These are phyloP conservation scores for Cryptosporidium meleagridis DNA, from an alignment of 169 alveolate genomes.

Conservation along the genomic window DNA sequence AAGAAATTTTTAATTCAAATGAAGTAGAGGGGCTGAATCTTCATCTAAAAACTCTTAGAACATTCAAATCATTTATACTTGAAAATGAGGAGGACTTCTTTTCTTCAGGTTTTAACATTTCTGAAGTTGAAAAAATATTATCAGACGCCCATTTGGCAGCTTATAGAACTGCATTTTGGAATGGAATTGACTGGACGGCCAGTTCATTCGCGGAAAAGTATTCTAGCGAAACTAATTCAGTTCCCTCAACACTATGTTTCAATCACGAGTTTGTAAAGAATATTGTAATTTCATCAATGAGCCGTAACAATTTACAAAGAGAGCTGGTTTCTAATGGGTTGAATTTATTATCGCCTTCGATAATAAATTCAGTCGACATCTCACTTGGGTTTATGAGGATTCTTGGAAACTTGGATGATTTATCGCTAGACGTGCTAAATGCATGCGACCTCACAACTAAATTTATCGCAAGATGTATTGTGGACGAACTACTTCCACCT, in stretches of 20 bases:
- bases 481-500: constrained; percentile 70
- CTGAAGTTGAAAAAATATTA: constrained; percentile 55
- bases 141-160: constrained; percentile 53
- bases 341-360: constrained; percentile 33
- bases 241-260: constrained; percentile 50
- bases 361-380: constrained; percentile 43
- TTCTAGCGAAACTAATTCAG: background rate
- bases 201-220: constrained; percentile 15
- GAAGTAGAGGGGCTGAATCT: constrained; percentile 19
- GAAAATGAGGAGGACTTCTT: constrained; percentile 63
- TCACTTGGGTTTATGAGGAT: constrained; percentile 56
- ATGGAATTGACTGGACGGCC: constrained; percentile 57
- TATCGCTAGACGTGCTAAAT: constrained; percentile 35
- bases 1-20: constrained; percentile 10
- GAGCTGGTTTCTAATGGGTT: constrained; percentile 68
- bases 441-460: constrained; percentile 71
- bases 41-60: constrained; percentile 29
- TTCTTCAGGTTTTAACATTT: constrained; percentile 32
- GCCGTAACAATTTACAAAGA: constrained; percentile 41
- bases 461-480: constrained; percentile 60
- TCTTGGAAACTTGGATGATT: constrained; percentile 58
- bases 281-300: constrained; percentile 58
- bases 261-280: constrained; percentile 67
- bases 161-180: constrained; percentile 49
- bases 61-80: constrained; percentile 56